Percentiles rank a stretch among this genome's conserved stretches.
phyloP scores from a whole-genome alignment of 306 rosid genomes.

The Prunus davidiana region DNA sequence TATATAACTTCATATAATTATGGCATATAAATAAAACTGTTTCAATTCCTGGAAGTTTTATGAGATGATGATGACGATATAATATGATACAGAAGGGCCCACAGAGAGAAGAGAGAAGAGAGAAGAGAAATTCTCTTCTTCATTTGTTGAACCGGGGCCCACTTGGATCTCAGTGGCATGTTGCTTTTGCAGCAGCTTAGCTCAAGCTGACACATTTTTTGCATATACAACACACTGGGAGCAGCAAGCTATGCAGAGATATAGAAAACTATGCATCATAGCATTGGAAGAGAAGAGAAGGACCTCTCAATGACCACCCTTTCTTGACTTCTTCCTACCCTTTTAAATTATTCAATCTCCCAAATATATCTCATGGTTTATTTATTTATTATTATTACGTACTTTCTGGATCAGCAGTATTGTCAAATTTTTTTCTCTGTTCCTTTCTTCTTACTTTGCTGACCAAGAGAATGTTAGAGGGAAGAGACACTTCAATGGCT shows the following conservation, averaged over 20 bases:
- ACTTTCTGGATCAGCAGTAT: too few relatives aligned
- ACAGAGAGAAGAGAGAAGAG: too few relatives aligned
- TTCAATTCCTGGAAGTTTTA: neutral
- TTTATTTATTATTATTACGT: too few relatives aligned
- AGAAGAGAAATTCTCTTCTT: neutral
- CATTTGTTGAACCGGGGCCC: conserved; percentile 27
- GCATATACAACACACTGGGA: neutral
- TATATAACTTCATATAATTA: neutral
- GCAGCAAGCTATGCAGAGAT: neutral
- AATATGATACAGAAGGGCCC: too few relatives aligned
- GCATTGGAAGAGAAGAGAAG: conserved; percentile 13
- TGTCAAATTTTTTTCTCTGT: too few relatives aligned
- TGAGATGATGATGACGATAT: conserved; percentile 31
- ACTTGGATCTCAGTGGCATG: conserved; percentile 52
- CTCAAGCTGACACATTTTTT: conserved; percentile 31
- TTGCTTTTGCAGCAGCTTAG: conserved; percentile 57
- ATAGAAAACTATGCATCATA: neutral
- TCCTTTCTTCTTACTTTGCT: too few relatives aligned
- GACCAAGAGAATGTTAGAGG: too few relatives aligned
- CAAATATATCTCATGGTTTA: too few relatives aligned
- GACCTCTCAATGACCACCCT: conserved; percentile 31
- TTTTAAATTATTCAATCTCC: too few relatives aligned
- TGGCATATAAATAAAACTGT: too few relatives aligned
- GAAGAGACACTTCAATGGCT: too few relatives aligned
- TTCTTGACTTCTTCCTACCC: neutral